These are phyloP conservation scores for Laguncularia racemosa DNA, from an alignment of 345 rosid genomes.

Conservation along the genomic window DNA sequence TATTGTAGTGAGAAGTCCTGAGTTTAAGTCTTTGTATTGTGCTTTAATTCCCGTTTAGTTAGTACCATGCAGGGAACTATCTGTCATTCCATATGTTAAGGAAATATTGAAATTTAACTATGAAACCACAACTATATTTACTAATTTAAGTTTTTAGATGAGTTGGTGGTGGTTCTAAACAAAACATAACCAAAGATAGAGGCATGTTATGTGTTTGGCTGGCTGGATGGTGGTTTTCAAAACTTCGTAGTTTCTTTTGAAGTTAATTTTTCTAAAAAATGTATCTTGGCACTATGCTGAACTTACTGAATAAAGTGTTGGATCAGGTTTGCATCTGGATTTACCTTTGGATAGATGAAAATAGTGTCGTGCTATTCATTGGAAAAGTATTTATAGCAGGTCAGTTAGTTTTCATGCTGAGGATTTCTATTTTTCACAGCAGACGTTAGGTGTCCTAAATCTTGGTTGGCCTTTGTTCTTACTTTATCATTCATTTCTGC, in stretches of 20 bases:
- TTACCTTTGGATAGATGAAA: slow-evolving; percentile 77
- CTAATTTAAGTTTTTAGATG: too few species aligned
- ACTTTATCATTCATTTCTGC: slow-evolving; percentile 17
- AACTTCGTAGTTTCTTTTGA: background rate
- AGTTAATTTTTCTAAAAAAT: background rate
- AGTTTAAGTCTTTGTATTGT: too few species aligned
- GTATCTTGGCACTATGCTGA: background rate
- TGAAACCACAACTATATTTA: too few species aligned
- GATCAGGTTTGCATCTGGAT: slow-evolving; percentile 82
- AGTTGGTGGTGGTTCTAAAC: too few species aligned
- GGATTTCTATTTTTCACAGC: background rate
- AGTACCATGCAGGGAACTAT: too few species aligned
- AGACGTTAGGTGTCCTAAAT: background rate
- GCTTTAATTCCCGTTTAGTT: too few species aligned
- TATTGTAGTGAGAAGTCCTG: too few species aligned
- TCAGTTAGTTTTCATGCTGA: slow-evolving; percentile 15
- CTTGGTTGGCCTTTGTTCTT: background rate
- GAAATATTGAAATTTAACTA: too few species aligned
- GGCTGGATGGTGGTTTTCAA: background rate
- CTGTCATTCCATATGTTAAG: too few species aligned
- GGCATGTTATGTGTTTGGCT: too few species aligned
- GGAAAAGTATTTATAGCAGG: slow-evolving; percentile 93
- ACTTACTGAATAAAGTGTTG: slow-evolving; percentile 3
- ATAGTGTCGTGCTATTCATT: slow-evolving; percentile 54
- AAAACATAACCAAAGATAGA: too few species aligned